Conservation (phyloP, 768 basidiomycete species). For the Gloeopeniophorella convolvens region DNA sequence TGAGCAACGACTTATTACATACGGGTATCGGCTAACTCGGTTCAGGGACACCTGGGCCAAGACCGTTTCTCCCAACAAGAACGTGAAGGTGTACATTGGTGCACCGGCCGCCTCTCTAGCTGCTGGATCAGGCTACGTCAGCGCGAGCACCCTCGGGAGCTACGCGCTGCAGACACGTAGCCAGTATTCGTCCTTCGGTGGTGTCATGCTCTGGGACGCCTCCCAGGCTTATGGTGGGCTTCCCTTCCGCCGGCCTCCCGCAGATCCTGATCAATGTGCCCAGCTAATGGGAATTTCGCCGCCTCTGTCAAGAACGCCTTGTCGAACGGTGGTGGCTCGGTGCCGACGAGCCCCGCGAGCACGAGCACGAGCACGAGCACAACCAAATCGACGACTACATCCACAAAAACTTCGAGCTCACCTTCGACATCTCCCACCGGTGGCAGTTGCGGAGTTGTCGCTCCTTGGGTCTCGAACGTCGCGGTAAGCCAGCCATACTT, state of each 20-base stretch:
- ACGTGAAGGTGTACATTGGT: constrained; percentile 61
- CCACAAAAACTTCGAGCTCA: constrained; percentile 25
- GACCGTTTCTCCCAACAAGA: constrained; percentile 47
- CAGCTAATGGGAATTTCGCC: constrained; percentile 41
- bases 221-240: constrained; percentile 25
- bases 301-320: constrained; percentile 37
- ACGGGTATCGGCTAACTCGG: neutral
- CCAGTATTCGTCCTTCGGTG: constrained; percentile 61
- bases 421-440: constrained; percentile 23
- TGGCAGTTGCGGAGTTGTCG: constrained; percentile 37
- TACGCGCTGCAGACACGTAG: constrained; percentile 46
- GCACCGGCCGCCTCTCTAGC: constrained; percentile 53
- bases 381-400: constrained; percentile 17
- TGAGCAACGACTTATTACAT: neutral
- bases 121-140: constrained; percentile 56
- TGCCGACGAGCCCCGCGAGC: constrained; percentile 20
- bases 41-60: constrained; percentile 64
- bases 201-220: constrained; percentile 43
- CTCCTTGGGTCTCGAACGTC: constrained; percentile 34
- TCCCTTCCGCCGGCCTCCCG: neutral
- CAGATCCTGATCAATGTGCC: neutral
- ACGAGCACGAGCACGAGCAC: constrained; percentile 22
- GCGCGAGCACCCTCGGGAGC: constrained; percentile 37
- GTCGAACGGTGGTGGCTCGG: constrained; percentile 18
- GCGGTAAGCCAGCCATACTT: constrained; percentile 28